Evolutionary conservation across 2,329 filamentous ascomycete species (phyloP).

Genomic region (Alternaria tenuissima): DNA sequence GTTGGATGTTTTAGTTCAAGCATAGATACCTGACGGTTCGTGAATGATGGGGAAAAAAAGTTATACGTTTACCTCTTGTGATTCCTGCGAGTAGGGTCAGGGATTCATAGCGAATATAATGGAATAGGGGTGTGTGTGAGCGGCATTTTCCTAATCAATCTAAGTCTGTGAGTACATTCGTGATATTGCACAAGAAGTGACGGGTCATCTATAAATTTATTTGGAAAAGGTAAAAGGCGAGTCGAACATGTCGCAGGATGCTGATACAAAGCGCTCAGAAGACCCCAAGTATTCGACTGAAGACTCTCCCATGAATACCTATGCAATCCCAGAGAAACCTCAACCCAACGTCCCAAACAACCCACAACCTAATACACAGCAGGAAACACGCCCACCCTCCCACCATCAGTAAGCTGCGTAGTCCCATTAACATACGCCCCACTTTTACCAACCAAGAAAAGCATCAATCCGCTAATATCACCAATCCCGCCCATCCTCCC

Average conservation of each 20-base stretch:
- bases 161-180: background rate
- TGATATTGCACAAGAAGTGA: no score
- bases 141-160: background rate
- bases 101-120: background rate
- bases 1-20: background rate
- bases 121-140: no score
- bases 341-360: background rate
- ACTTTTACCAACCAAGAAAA: conserved; percentile 61
- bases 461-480: conserved; percentile 59
- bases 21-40: background rate
- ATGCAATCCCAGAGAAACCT: no score
- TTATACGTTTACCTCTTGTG: background rate
- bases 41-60: background rate
- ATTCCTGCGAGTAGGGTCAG: background rate
- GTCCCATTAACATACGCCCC: conserved; percentile 64
- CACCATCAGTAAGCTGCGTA: conserved; percentile 59
- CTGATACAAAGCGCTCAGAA: no score
- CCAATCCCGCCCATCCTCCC: conserved; percentile 53
- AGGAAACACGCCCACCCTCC: conserved; percentile 48
- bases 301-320: no score
- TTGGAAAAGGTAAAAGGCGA: no score
- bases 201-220: no score
- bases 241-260: no score
- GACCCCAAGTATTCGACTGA: no score
- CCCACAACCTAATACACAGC: conserved; percentile 37